Percentiles rank a stretch among this genome's conserved stretches.
These are phyloP conservation scores for Rhodomyrtus psidioides DNA, from an alignment of 441 rosid genomes.

Conservation along the genomic window DNA sequence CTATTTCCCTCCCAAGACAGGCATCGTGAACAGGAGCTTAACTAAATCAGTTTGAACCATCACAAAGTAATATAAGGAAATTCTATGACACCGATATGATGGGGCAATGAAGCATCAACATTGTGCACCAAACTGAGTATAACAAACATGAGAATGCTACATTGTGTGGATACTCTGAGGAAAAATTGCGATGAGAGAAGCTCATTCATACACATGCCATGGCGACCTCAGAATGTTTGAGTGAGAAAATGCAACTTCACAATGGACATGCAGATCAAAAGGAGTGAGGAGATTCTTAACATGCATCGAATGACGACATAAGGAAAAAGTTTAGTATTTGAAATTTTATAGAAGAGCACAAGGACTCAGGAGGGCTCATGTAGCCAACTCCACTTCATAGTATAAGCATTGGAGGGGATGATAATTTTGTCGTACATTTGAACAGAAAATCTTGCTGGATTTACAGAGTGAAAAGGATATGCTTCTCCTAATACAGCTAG, in stretches of 20 bases:
- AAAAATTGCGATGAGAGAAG: neutral
- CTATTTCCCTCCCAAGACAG: neutral
- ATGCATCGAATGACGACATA: neutral
- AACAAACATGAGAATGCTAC: neutral
- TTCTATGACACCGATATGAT: too few relatives aligned
- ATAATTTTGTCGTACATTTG: neutral
- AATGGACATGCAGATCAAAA: neutral
- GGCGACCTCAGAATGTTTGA: neutral
- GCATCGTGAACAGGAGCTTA: neutral
- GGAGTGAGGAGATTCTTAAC: neutral
- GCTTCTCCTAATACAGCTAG: neutral
- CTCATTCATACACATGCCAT: neutral
- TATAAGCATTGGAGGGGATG: neutral
- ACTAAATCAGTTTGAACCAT: neutral
- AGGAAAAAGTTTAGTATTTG: neutral
- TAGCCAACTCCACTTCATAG: neutral
- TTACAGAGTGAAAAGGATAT: neutral
- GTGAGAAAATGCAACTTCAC: neutral
- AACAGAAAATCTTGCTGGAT: neutral
- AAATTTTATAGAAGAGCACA: neutral
- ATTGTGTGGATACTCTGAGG: neutral
- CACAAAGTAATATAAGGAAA: neutral
- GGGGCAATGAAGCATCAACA: neutral
- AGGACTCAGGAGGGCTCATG: neutral
- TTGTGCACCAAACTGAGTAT: neutral